Conservation (phyloP, 306 rosid genomes). For the Oemleria cerasiformis region DNA sequence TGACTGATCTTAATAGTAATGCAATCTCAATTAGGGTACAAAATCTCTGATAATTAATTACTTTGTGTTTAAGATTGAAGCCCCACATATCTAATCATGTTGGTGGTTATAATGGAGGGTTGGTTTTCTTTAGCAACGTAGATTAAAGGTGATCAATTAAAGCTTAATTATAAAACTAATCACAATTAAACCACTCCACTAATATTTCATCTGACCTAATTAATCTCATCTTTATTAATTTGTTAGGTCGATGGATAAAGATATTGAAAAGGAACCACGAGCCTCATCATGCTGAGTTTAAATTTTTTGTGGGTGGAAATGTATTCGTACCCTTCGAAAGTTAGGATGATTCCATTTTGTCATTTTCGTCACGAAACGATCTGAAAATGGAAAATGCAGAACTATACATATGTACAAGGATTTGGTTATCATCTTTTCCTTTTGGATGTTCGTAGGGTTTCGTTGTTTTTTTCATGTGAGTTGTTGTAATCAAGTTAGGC, state of each 20-base stretch:
- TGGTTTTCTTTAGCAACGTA: conserved; percentile 34
- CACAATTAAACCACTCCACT: conserved; percentile 33
- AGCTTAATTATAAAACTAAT: no score
- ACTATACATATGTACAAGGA: background rate
- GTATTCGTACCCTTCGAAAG: background rate
- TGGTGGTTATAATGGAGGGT: conserved; percentile 75
- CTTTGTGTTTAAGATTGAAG: conserved; percentile 37
- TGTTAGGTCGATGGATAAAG: no score
- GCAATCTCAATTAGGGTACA: background rate
- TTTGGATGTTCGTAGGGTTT: conserved; percentile 1
- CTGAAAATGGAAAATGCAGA: conserved; percentile 15
- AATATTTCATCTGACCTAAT: background rate
- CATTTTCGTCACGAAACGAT: background rate
- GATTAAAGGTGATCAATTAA: conserved; percentile 39
- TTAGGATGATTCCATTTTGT: background rate
- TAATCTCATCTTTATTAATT: no score
- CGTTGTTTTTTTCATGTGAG: conserved; percentile 44
- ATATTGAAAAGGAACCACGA: no score
- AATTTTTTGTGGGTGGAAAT: no score
- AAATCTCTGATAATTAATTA: conserved; percentile 24
- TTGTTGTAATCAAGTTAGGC: conserved; percentile 62
- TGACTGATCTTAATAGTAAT: background rate
- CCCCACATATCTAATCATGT: conserved; percentile 88
- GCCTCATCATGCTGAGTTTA: no score
- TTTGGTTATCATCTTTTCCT: conserved; percentile 3